A percentile compares a stretch with the other conserved stretches of the same genome.
phyloP scores from a whole-genome alignment of 768 basidiomycete genomes.

The Galerina sulciceps region DNA sequence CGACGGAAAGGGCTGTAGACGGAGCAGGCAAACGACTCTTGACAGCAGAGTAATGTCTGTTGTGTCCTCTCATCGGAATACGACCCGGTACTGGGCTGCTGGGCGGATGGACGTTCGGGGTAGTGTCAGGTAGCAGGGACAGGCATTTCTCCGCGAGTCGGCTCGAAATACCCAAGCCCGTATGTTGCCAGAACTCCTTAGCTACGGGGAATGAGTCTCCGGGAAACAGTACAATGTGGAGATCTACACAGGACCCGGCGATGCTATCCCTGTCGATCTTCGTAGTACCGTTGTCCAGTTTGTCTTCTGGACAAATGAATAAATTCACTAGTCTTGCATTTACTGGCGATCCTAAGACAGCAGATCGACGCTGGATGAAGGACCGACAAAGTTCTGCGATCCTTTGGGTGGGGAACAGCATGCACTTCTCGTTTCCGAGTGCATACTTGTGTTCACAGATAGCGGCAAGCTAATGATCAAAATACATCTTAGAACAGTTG shows the following conservation, averaged over 20 bases:
- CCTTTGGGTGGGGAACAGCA: constrained; percentile 76
- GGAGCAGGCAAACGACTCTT: constrained; percentile 12
- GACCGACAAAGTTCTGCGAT: constrained; percentile 77
- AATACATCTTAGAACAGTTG: not conserved
- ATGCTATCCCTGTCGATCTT: constrained; percentile 29
- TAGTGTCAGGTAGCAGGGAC: constrained; percentile 61
- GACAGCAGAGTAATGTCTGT: constrained; percentile 64
- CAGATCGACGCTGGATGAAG: constrained; percentile 64
- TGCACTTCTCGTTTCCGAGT: constrained; percentile 66
- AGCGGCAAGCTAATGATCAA: constrained; percentile 61
- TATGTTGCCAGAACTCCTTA: constrained; percentile 97
- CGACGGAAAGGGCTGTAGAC: constrained; percentile 6
- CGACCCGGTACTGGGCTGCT: constrained; percentile 34
- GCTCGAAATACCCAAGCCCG: constrained; percentile 88
- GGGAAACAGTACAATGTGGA: constrained; percentile 86
- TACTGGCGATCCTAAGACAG: constrained; percentile 43
- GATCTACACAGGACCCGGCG: constrained; percentile 48
- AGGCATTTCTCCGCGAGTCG: constrained; percentile 86
- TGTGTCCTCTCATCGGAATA: constrained; percentile 45
- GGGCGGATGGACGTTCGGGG: constrained; percentile 21
- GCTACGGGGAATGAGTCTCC: constrained; percentile 62
- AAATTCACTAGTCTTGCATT: constrained; percentile 69
- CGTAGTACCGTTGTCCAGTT: constrained; percentile 29
- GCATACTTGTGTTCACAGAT: constrained; percentile 85
- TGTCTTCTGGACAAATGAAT: constrained; percentile 66